Conservation (phyloP, 352 stramenopile genomes). For the Globisporangium ultimum region DNA sequence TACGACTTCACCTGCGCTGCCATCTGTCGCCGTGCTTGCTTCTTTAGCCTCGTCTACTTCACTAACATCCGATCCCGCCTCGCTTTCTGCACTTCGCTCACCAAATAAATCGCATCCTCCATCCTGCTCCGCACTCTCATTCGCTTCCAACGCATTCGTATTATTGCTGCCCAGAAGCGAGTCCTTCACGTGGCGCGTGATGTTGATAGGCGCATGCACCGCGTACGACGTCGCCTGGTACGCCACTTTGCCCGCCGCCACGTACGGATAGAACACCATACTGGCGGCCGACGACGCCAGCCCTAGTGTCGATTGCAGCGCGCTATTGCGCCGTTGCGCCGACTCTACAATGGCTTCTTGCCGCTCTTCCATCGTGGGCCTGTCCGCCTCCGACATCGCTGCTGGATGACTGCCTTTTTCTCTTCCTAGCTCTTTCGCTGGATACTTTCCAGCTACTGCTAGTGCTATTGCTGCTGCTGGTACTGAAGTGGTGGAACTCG, state of each 20-base stretch:
- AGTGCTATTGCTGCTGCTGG: not conserved
- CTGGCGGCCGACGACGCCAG: slow-evolving; percentile 56
- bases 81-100: slow-evolving; percentile 22
- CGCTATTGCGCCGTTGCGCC: not conserved
- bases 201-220: slow-evolving; percentile 50
- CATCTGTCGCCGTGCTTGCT: not conserved
- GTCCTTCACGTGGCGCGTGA: slow-evolving; percentile 47
- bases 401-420: not conserved
- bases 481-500: not conserved
- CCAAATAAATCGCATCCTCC: slow-evolving; percentile 45
- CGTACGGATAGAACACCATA: slow-evolving; percentile 60
- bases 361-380: not conserved
- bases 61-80: slow-evolving; percentile 2
- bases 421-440: not conserved
- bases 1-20: not conserved
- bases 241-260: slow-evolving; percentile 50
- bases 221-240: slow-evolving; percentile 57
- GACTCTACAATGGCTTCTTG: not conserved
- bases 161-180: slow-evolving; percentile 19
- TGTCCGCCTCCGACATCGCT: not conserved
- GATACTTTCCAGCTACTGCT: not conserved
- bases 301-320: slow-evolving; percentile 49
- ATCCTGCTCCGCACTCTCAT: slow-evolving; percentile 1
- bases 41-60: not conserved
- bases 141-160: not conserved